A percentile compares a stretch with the other conserved stretches of the same genome.
Conservation (phyloP, 148 eudicot species). For the Silene uniflora region DNA sequence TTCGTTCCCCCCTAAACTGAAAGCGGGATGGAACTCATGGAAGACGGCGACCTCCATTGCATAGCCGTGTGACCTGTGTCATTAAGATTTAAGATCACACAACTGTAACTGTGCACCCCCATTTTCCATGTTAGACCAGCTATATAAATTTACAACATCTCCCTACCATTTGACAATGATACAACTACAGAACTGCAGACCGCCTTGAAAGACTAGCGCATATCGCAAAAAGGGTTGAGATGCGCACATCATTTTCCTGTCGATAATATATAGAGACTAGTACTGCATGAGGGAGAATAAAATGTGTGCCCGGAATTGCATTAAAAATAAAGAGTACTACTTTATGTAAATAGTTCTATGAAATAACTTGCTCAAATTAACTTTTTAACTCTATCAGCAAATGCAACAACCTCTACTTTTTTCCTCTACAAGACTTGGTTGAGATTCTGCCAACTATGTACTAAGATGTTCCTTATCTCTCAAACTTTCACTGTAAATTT, state of each 20-base stretch:
- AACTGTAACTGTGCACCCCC: too few relatives aligned
- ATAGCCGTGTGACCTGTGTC: too few relatives aligned
- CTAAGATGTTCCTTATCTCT: slow-evolving; percentile 1
- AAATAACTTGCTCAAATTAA: slow-evolving; percentile 7
- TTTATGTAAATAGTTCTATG: neutral
- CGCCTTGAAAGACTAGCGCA: neutral
- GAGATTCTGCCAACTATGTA: slow-evolving; percentile 23
- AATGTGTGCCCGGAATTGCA: too few relatives aligned
- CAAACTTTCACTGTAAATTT: slow-evolving; percentile 19
- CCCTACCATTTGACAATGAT: too few relatives aligned
- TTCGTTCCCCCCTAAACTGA: neutral
- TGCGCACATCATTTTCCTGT: slow-evolving; percentile 2
- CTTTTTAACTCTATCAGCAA: slow-evolving; percentile 6
- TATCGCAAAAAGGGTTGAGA: too few relatives aligned
- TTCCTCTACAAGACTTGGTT: slow-evolving; percentile 22
- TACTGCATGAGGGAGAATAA: neutral
- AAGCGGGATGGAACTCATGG: neutral
- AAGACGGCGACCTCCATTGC: slow-evolving; percentile 18
- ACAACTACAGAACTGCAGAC: neutral
- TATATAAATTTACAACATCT: too few relatives aligned
- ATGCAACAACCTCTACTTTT: slow-evolving; percentile 15
- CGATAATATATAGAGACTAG: slow-evolving; percentile 9
- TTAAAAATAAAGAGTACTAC: neutral
- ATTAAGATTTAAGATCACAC: too few relatives aligned
- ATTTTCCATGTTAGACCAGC: too few relatives aligned